These are phyloP conservation scores for Beauveria scarabaeidicola DNA, from an alignment of 2,329 filamentous ascomycete species.

Conservation along the genomic window DNA sequence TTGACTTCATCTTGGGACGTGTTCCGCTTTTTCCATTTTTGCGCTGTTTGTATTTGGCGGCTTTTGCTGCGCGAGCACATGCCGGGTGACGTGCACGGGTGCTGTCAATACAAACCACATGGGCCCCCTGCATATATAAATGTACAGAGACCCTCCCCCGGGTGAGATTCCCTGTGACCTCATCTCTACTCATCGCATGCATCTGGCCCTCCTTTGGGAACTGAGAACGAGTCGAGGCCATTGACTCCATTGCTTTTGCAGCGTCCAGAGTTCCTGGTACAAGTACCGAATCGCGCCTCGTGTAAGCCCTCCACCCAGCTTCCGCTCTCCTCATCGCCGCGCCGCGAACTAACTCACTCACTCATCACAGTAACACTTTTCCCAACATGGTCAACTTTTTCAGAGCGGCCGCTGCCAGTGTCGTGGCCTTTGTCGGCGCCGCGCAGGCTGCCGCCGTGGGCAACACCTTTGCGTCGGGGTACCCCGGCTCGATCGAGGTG, in stretches of 20 bases:
- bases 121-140: conserved; percentile 8
- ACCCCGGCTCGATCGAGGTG: conserved; percentile 1
- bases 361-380: not conserved
- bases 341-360: not conserved
- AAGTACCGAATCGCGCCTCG: not conserved
- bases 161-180: not conserved
- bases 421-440: not conserved
- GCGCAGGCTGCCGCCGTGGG: conserved; percentile 5
- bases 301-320: not conserved
- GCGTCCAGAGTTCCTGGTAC: not conserved
- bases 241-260: not conserved
- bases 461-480: not conserved
- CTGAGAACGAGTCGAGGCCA: not conserved
- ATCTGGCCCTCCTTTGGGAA: not conserved
- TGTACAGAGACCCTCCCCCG: not conserved
- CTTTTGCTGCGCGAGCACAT: not conserved
- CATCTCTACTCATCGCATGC: not conserved
- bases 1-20: not conserved
- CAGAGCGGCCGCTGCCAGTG: not conserved
- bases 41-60: not conserved
- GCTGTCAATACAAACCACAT: not conserved
- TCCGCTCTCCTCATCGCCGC: not conserved
- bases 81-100: not conserved
- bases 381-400: conserved; percentile 7
- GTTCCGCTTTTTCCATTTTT: not conserved